Evolutionary conservation across 805 yeast species (phyloP).

Genomic region (Hanseniaspora meyeri): DNA sequence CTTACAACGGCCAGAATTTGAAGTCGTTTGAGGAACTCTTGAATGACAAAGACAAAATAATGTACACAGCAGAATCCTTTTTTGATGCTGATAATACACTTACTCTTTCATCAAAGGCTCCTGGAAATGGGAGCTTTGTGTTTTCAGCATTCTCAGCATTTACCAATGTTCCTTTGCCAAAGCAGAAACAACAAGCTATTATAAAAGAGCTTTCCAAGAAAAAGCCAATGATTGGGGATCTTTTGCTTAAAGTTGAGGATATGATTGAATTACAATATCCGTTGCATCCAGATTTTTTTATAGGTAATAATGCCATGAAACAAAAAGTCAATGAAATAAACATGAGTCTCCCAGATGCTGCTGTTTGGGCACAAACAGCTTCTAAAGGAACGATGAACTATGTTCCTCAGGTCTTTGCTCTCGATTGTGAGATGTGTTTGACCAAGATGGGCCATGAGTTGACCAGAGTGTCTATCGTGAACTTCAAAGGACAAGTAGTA

Average conservation of each 20-base stretch:
- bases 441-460: conserved; percentile 51
- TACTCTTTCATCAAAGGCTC: conserved; percentile 38
- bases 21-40: conserved; percentile 8
- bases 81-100: conserved; percentile 11
- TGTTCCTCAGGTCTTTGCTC: conserved; percentile 55
- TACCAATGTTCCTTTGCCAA: conserved; percentile 43
- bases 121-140: conserved; percentile 51
- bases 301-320: conserved; percentile 14
- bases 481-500: conserved; percentile 46
- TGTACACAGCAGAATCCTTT: background rate
- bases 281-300: conserved; percentile 35
- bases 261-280: conserved; percentile 47
- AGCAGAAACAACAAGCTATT: conserved; percentile 39
- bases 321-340: conserved; percentile 16
- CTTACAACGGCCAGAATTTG: background rate
- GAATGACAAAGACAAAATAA: conserved; percentile 3
- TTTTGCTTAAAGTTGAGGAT: conserved; percentile 40
- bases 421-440: conserved; percentile 91
- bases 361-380: conserved; percentile 14
- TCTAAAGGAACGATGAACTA: conserved; percentile 33
- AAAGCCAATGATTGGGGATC: conserved; percentile 38
- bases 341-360: conserved; percentile 8
- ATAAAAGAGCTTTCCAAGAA: conserved; percentile 23
- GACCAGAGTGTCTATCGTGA: conserved; percentile 65
- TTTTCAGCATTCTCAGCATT: conserved; percentile 46